phyloP scores from a whole-genome alignment of 345 rosid species.

The Rhodomyrtus tomentosa region DNA sequence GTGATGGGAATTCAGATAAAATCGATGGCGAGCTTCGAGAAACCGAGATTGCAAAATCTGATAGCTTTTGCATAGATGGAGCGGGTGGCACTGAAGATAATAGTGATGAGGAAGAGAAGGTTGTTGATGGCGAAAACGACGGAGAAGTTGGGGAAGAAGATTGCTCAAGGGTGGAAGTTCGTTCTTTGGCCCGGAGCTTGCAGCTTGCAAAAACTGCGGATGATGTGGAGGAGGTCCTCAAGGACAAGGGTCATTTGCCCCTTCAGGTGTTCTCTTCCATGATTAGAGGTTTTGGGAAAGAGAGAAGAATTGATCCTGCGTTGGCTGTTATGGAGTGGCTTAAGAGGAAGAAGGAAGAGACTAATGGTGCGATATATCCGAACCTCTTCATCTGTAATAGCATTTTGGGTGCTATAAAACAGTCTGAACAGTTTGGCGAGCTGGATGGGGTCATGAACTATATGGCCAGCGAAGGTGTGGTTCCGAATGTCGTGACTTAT shows the following conservation, averaged over 20 bases:
- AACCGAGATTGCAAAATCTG: background rate
- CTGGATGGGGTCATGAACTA: constrained; percentile 46
- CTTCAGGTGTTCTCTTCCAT: constrained; percentile 53
- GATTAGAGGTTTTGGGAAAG: constrained; percentile 67
- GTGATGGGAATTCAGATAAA: background rate
- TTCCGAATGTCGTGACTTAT: constrained; percentile 63
- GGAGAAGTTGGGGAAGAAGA: constrained; percentile 7
- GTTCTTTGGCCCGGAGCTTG: constrained; percentile 39
- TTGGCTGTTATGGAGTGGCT: constrained; percentile 81
- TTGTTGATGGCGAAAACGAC: constrained; percentile 2
- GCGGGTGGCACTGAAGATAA: background rate
- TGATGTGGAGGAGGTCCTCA: constrained; percentile 64
- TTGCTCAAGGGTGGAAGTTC: constrained; percentile 42
- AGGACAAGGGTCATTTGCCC: constrained; percentile 54
- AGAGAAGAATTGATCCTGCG: constrained; percentile 46
- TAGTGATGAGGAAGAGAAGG: constrained; percentile 8
- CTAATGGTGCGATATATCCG: constrained; percentile 41
- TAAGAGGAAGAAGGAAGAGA: constrained; percentile 57
- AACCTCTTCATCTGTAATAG: constrained; percentile 67
- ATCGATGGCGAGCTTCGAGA: background rate
- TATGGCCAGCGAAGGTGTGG: constrained; percentile 56
- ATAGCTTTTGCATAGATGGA: background rate
- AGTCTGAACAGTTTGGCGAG: constrained; percentile 28
- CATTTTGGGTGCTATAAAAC: constrained; percentile 66
- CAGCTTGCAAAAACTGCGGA: constrained; percentile 52